A percentile compares a stretch with the other conserved stretches of the same genome.
Conservation (phyloP, 306 rosid genomes). For the Corylus heterophylla region DNA sequence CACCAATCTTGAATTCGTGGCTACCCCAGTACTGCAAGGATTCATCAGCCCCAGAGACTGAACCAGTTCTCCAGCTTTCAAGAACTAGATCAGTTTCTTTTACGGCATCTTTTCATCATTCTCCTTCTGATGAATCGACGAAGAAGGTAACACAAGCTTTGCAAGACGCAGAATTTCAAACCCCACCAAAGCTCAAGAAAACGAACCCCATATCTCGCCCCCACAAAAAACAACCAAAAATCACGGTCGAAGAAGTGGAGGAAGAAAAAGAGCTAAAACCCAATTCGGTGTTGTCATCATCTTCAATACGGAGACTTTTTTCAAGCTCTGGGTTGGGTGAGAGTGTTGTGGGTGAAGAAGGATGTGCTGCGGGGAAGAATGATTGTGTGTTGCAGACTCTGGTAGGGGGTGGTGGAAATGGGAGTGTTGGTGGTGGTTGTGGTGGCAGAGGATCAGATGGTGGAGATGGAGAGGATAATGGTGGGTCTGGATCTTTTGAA, state of each 20-base stretch:
- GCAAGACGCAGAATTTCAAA: constrained; percentile 31
- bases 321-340: constrained; percentile 55
- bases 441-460: constrained; percentile 37
- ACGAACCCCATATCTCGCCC: constrained; percentile 21
- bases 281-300: constrained; percentile 11
- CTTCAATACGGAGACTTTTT: constrained; percentile 39
- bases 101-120: constrained; percentile 19
- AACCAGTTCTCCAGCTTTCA: constrained; percentile 39
- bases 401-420: constrained; percentile 47
- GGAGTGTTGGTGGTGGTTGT: constrained; percentile 50
- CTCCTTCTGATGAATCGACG: background rate
- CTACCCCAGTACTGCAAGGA: constrained; percentile 37
- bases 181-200: constrained; percentile 31
- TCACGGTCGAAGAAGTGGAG: constrained; percentile 23
- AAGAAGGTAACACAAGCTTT: constrained; percentile 30
- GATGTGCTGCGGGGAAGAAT: constrained; percentile 21
- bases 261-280: constrained; percentile 18
- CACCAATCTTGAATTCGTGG: constrained; percentile 65
- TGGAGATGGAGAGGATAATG: constrained; percentile 35
- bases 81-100: constrained; percentile 45
- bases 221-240: constrained; percentile 8
- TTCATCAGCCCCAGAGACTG: constrained; percentile 42
- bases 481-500: constrained; percentile 39
- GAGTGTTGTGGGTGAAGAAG: constrained; percentile 28
- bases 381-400: constrained; percentile 45